Evolutionary conservation across 1,284 basidiomycete genomes (phyloP), one percentile per base, ranked within the genome.

Genomic region (Lignosus rhinocerotis): DNA sequence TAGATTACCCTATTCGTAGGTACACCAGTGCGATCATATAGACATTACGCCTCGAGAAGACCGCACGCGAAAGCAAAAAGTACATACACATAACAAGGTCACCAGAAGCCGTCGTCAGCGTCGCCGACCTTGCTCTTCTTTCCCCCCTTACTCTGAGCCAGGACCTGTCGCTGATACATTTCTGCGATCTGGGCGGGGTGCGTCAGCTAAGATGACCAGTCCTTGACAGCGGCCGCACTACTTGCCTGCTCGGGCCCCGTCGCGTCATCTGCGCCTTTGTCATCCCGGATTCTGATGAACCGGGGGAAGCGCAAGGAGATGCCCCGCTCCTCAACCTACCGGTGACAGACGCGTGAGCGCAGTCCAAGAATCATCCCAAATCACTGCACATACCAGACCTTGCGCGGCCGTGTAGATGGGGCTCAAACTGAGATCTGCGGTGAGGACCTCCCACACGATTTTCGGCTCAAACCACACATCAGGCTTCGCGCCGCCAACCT

Each of bases 371-470:
- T 17, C 51, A 51, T 51, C 31, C 12, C 33, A n/a, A n/a, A 1
- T n/a, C 4, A 12, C 25, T 55, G 44, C 32, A 80, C 92, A 67
- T 67, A 96, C 94, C 76, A 95, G 68, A 62, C 96, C 96, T 72
- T 95, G 92, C n/a, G 93, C 97, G 5, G 97, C 97, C 6, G 93
- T 93, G 72, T 99, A 99, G 32, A 99, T 85, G 0, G 97, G 97
- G 76, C 95, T 98, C 75, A 99, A 77, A 73, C 94, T 97, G 67
- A 99, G 73, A 78, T 99, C 97, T 6, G 97, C 97, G 0, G 96
- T 93, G 67, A 99, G 82, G 33, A 99, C 96, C 76, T 99, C 97
- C 96, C 96, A 99, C 1, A 99, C 94, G 17, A 97, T 77, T 75
- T 91, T 91, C 21, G 94, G 94, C 71, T 97, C 94, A 72, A 98